Base-by-base conservation (phyloP, 805 yeast species). In the Nakazawaea molendinolei region DNA sequence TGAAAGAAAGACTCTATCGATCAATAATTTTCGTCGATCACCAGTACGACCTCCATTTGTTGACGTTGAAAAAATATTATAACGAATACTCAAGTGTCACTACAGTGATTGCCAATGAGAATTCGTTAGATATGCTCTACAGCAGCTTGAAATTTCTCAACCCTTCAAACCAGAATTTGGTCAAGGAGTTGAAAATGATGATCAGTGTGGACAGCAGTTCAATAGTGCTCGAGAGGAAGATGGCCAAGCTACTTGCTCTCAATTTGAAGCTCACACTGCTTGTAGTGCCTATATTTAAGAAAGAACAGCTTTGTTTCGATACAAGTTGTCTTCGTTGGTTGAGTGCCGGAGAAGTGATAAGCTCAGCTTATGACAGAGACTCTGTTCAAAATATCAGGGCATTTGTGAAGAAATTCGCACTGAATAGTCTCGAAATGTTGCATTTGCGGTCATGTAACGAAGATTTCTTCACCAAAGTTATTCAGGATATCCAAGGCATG, bases 391-490 rank as follows among this genome's bases (percentile, higher is more conserved):
- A 10, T 17, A 4, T 5, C n/a, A 18, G 23, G 13, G 23, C 7
- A 6, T 12, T 18, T 5, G 8, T 12, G 4, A 5, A 15, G 5
- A 24, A 13, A 18, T 21, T 23, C 10, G 25, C 15, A 8, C 23
- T 25, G 5, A 24, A 12, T 10, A 31, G 32, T 9, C 16, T 31
- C 18, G 28, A 31, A 20, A 17, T 6, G 12, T 19, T 36, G 3
- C 39, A 36, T 31, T 25, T 36, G 10, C 19, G 39, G 12, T 36
- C 39, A 6, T 36, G 34, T 26, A 31, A 30, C n/a, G 39, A 36
- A 17, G 32, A 36, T 7, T 36, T 36, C 21, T 9, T 26, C 14
- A 14, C 19, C 18, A 31, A 26, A 4, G 13, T 36, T 15, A 13
- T 36, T 7, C 24, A 22, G 14, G 33, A 23, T 13, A 22, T 33